phyloP scores from a whole-genome alignment of 73 alveolate genomes.

The Paramecium caudatum region DNA sequence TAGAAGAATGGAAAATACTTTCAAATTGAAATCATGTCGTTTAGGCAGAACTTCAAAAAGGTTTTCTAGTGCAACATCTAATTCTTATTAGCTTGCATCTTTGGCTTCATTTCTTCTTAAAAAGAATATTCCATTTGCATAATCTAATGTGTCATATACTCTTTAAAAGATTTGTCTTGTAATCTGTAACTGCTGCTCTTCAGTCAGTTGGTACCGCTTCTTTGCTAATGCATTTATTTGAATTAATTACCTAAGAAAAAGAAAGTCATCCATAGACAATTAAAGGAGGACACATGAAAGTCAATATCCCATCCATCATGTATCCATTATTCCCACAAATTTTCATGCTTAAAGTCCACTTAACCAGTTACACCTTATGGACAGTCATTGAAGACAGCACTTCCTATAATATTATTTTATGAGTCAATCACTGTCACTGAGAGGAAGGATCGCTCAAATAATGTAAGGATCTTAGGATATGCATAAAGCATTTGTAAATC shows the following conservation, averaged over 20 bases:
- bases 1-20: constrained; percentile 70
- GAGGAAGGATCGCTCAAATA: constrained; percentile 89
- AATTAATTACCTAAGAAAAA: constrained; percentile 68
- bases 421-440: constrained; percentile 88
- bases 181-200: constrained; percentile 80
- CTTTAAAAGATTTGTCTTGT: constrained; percentile 85
- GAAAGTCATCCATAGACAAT: constrained; percentile 91
- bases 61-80: constrained; percentile 41
- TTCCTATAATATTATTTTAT: constrained; percentile 87
- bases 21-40: constrained; percentile 17
- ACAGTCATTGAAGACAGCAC: constrained; percentile 92
- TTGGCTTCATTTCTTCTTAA: constrained; percentile 81
- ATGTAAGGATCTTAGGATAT: constrained; percentile 84
- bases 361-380: constrained; percentile 88
- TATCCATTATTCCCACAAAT: constrained; percentile 89
- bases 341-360: constrained; percentile 87
- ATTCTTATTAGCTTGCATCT: constrained; percentile 50
- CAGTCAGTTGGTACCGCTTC: constrained; percentile 56
- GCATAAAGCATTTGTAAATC: constrained; percentile 76
- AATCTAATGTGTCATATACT: constrained; percentile 88
- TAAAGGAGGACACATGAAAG: constrained; percentile 73
- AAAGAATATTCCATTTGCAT: constrained; percentile 86
- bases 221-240: constrained; percentile 10
- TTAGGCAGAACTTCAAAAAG: constrained; percentile 34
- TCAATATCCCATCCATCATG: constrained; percentile 80